Evolutionary conservation across 345 rosid species (phyloP), one percentile per base, ranked within the genome.

Genomic region (Turritis glabra): DNA sequence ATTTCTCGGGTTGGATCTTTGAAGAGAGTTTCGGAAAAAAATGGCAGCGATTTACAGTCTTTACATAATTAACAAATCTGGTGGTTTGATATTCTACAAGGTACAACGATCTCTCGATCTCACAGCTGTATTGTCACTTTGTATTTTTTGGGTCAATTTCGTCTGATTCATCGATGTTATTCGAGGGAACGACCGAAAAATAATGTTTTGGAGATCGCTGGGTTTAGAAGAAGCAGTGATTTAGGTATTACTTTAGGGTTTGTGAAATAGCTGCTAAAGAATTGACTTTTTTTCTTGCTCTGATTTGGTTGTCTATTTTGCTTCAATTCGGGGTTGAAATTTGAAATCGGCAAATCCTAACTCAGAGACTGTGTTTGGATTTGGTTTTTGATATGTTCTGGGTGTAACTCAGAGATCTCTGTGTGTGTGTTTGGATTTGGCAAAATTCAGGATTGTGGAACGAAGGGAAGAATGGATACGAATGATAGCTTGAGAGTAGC

Each of bases 401-500:
- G 3, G 40, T 37, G 14, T 37, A 37, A 30, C 33, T 30, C 33
- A 30, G 8, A 30, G 33, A 4, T 30, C 33, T 30, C 8, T 30
- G 9, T 56, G 12, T 25, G n/a, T 64, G 40, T 44, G 32, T 56
- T 32, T 71, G 77, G 67, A 18, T 27, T 40, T 71, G 54, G 19
- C 67, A 19, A 46, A 29, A 18, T 44, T 75, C 11, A 94, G 98
- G 97, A 94, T 73, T 91, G 91, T 81, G 98, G 98, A 72, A 87
- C 96, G 22, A 79, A 89, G 52, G 96, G 98, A 67, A 83, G 96
- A 47, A 95, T 95, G 99, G 97, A 95, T 75, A 92, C 99, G 12
- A 95, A 95, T 81, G 97, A 95, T 76, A 92, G 97, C 83, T 81
- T 95, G 82, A 76, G 99, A 74, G 96, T 95, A 82, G 99, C 99